Evolutionary conservation across 352 stramenopile species (phyloP), one percentile per base, ranked within the genome.

Genomic region (Phytophthora ohioensis): DNA sequence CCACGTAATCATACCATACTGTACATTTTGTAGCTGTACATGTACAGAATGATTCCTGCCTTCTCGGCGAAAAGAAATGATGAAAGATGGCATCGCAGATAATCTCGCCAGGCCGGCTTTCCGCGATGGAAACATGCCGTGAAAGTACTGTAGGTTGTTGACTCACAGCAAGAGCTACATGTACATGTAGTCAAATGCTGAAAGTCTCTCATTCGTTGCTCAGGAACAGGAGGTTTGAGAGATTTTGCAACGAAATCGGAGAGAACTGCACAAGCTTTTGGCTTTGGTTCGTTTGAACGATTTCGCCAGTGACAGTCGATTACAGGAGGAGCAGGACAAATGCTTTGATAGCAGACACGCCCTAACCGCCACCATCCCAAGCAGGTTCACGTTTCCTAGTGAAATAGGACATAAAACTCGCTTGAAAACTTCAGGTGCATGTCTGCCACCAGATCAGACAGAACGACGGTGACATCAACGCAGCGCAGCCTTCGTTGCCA

Each of bases 251-350:
- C 1, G 21, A 27, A 27, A 11, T 47, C 41, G n/a, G 13, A 7
- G 9, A 27, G 11, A 47, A 47, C n/a, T 47, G 41, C n/a, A 11
- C 6, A 51, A 32, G n/a, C 43, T 3, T 49, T 27, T 31, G 4
- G 45, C n/a, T 31, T 27, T 7, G 12, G n/a, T 17, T 49, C 21
- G 38, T 59, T 59, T 59, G 36, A 56, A 36, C 21, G 36, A 56
- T 68, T 68, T 68, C 61, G 51, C 51, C 45, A 68, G 49, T 63
- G 30, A 54, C 42, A n/a, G 34, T 21, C 39, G 56, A 62, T 69
- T 69, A 69, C 61, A 52, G 41, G 34, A 15, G 6, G 13, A 42
- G 51, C 17, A 43, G 42, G 61, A 69, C 61, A 52, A 69, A 36
- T 42, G 43, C 34, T 56, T 69, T 63, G 61, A 69, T 69, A 42